phyloP scores from a whole-genome alignment of 2,329 filamentous ascomycete species.

The Claviceps sp. region DNA sequence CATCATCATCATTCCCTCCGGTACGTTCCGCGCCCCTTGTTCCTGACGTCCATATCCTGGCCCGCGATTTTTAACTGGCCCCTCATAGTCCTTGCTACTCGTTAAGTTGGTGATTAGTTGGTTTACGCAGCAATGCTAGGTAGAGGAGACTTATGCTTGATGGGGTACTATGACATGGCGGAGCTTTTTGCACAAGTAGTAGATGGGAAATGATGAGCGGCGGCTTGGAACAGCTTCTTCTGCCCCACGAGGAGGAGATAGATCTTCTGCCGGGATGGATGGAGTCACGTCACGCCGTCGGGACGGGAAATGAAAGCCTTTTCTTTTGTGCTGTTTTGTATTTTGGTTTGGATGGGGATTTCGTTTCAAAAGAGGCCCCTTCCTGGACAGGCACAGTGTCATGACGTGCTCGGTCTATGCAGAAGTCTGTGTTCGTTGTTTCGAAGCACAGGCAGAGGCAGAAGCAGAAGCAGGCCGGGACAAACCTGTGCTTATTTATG shows the following conservation, averaged over 20 bases:
- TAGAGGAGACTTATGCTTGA: background rate
- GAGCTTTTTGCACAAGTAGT: background rate
- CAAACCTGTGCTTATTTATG: too few species aligned
- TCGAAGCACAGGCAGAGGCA: too few species aligned
- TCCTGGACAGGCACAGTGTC: background rate
- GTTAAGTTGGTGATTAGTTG: slow-evolving; percentile 11
- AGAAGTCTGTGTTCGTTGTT: too few species aligned
- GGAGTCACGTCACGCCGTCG: slow-evolving; percentile 20
- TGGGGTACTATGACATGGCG: background rate
- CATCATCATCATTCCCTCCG: slow-evolving; percentile 86
- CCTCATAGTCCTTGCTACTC: slow-evolving; percentile 21
- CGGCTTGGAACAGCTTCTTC: slow-evolving; percentile 1
- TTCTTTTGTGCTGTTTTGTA: slow-evolving; percentile 8
- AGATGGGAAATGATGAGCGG: background rate
- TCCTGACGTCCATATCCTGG: background rate
- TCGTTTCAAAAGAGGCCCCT: background rate
- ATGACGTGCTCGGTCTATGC: background rate
- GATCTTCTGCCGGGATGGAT: slow-evolving; percentile 20
- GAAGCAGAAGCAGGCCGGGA: too few species aligned
- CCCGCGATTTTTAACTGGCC: background rate
- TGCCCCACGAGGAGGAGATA: slow-evolving; percentile 10
- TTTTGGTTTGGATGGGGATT: slow-evolving; percentile 16
- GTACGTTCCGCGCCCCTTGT: slow-evolving; percentile 33
- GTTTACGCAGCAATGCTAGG: slow-evolving; percentile 5
- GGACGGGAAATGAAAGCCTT: slow-evolving; percentile 7